Base-by-base conservation (phyloP, 805 yeast species). In the Cyberlindnera amylophila region DNA sequence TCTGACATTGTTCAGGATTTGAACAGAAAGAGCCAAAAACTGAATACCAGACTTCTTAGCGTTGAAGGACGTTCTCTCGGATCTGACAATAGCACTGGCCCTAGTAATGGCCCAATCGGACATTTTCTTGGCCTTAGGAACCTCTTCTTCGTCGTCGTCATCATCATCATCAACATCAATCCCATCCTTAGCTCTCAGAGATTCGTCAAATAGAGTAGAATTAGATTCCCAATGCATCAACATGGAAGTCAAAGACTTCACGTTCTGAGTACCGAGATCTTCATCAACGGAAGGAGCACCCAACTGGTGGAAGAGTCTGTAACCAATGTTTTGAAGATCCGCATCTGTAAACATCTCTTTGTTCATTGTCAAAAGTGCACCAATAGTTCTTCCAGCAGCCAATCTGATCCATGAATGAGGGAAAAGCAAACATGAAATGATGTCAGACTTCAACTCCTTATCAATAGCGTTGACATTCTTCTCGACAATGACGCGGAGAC, bases 381-480 rank as follows among this genome's bases (percentile, higher is more conserved):
- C 81, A 31, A 81, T 59, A 27, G 87, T 65, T 40, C 90, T 69
- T 6, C 82, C 65, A 1, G 95, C 68, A 5, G 74, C 65, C 45
- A 84, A 69, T 53, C 97, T 77, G 6, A 90, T 84, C 98, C 98
- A 90, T 1, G 93, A 72, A 62, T 90, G 97, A 2, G 97, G 97
- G 59, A 77, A 90, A 39, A 90, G 66, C 41, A 89, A 69, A 23
- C 79, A 63, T 3, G 71, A 73, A 18, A 77, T 67, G 3, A 84
- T 62, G 14, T 63, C 58, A 3, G 59, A 51, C 35, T 63, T 69
- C 52, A 66, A 70, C 3, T 51, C 54, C 9, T 61, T 63, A 31
- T 67, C 69, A 15, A 50, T 45, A 28, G 50, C 32, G 3, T 40
- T 39, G 23, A 36, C 32, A 27, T 63, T 53, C 18, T 66, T 62